These are phyloP conservation scores for Diutina sp. DNA, from an alignment of 1,139 yeast species.

Conservation along the genomic window DNA sequence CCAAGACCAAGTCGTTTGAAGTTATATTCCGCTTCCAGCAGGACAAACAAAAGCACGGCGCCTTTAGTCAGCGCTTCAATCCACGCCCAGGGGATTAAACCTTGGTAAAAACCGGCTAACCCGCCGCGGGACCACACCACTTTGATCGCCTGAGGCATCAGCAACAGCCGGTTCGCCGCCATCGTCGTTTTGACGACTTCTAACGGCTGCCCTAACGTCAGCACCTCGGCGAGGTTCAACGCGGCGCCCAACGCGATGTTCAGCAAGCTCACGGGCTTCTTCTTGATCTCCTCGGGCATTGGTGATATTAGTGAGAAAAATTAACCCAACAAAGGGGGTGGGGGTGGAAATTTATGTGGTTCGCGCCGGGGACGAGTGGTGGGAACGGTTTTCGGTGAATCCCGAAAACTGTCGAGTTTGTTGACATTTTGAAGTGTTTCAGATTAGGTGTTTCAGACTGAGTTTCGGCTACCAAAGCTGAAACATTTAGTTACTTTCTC, in stretches of 20 bases:
- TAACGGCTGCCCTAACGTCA: slow-evolving; percentile 91
- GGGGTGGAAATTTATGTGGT: background rate
- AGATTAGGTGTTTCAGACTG: too few species aligned
- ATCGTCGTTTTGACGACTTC: slow-evolving; percentile 94
- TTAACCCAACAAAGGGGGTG: background rate
- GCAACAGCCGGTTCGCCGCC: slow-evolving; percentile 85
- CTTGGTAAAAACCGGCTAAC: slow-evolving; percentile 82
- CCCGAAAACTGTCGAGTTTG: too few species aligned
- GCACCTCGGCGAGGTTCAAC: slow-evolving; percentile 81
- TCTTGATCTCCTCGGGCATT: slow-evolving; percentile 24
- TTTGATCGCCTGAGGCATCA: slow-evolving; percentile 53
- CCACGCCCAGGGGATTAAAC: slow-evolving; percentile 99
- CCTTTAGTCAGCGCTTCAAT: slow-evolving; percentile 98
- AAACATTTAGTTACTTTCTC: too few species aligned
- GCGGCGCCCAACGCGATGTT: slow-evolving; percentile 92
- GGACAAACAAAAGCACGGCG: slow-evolving; percentile 88
- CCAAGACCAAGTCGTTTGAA: slow-evolving; percentile 52
- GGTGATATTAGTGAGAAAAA: background rate
- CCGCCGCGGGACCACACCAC: slow-evolving; percentile 94
- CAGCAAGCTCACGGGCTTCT: slow-evolving; percentile 80
- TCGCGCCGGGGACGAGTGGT: too few species aligned
- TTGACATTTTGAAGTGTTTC: too few species aligned
- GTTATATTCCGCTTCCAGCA: slow-evolving; percentile 82
- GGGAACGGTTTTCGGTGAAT: too few species aligned
- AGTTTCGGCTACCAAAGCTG: too few species aligned